A percentile compares a stretch with the other conserved stretches of the same genome.
Evolutionary conservation across 129 eudicot species (phyloP).

Genomic region (Logfia minima): DNA sequence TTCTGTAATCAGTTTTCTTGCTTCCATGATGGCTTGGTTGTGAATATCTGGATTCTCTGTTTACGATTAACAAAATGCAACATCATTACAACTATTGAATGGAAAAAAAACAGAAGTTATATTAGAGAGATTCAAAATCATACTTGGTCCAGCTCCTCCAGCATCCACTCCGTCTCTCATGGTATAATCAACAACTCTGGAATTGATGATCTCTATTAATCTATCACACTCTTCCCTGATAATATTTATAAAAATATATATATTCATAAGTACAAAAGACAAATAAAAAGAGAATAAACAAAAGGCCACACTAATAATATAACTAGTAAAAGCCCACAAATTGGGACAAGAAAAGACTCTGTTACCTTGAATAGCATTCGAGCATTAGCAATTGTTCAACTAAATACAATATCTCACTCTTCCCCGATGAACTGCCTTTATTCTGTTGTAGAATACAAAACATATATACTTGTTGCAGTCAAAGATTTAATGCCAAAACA

Average conservation of each 20-base stretch:
- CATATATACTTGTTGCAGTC: constrained; percentile 14
- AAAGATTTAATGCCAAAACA: constrained; percentile 9
- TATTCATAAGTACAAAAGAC: constrained; percentile 14
- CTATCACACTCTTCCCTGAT: constrained; percentile 79
- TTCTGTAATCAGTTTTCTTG: constrained; percentile 68
- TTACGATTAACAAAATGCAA: constrained; percentile 3
- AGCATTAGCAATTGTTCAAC: constrained; percentile 40
- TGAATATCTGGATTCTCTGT: constrained; percentile 48
- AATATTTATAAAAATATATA: constrained; percentile 16
- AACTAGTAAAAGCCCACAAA: neutral
- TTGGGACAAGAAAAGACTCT: constrained; percentile 1
- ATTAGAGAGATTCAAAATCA: constrained; percentile 19
- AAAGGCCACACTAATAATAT: neutral
- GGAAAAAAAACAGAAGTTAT: neutral
- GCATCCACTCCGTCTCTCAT: constrained; percentile 31
- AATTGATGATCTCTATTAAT: constrained; percentile 56
- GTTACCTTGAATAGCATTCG: constrained; percentile 36
- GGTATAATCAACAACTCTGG: constrained; percentile 53
- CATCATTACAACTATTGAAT: neutral
- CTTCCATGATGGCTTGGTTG: constrained; percentile 63
- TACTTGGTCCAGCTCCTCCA: constrained; percentile 26
- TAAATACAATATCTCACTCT: constrained; percentile 38
- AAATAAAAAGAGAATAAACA: neutral
- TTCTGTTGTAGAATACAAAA: constrained; percentile 12
- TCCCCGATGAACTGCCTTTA: constrained; percentile 32